Percentiles rank a stretch among this genome's conserved stretches.
phyloP scores from a whole-genome alignment of 805 yeast genomes.

The Tetrapisispora fleetii region DNA sequence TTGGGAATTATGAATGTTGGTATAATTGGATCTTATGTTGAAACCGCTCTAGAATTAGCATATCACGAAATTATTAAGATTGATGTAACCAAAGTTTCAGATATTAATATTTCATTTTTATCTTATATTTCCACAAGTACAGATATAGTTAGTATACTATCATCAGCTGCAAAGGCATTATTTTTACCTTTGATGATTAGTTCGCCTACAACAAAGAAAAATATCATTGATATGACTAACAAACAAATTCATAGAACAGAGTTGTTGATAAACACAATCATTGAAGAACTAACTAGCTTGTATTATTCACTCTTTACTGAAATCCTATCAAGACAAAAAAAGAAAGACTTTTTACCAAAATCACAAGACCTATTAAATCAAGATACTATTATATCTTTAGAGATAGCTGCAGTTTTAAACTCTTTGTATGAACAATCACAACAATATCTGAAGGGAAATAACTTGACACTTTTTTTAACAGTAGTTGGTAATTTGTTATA shows the following conservation, averaged over 20 bases:
- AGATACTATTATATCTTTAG: conserved; percentile 64
- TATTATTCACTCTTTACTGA: conserved; percentile 41
- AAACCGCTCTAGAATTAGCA: conserved; percentile 63
- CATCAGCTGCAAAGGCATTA: conserved; percentile 65
- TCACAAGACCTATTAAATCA: conserved; percentile 39
- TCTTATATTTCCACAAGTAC: conserved; percentile 42
- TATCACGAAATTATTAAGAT: conserved; percentile 38
- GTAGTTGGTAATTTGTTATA: conserved; percentile 52
- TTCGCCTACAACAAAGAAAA: conserved; percentile 44
- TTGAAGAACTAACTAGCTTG: conserved; percentile 48
- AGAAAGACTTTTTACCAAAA: conserved; percentile 54
- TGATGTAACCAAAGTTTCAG: conserved; percentile 19
- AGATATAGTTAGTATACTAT: conserved; percentile 53
- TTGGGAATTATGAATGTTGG: conserved; percentile 58
- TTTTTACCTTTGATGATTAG: conserved; percentile 65
- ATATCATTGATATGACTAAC: conserved; percentile 54
- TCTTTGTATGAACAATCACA: conserved; percentile 27
- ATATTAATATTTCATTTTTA: conserved; percentile 39
- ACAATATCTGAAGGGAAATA: conserved; percentile 34
- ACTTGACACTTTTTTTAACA: conserved; percentile 40
- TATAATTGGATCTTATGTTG: conserved; percentile 65
- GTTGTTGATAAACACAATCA: conserved; percentile 50
- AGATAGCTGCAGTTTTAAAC: conserved; percentile 43
- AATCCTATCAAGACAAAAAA: conserved; percentile 56
- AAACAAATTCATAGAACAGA: conserved; percentile 52